Conservation (phyloP, 2,329 filamentous ascomycete species). For the Xylaria sp. region DNA sequence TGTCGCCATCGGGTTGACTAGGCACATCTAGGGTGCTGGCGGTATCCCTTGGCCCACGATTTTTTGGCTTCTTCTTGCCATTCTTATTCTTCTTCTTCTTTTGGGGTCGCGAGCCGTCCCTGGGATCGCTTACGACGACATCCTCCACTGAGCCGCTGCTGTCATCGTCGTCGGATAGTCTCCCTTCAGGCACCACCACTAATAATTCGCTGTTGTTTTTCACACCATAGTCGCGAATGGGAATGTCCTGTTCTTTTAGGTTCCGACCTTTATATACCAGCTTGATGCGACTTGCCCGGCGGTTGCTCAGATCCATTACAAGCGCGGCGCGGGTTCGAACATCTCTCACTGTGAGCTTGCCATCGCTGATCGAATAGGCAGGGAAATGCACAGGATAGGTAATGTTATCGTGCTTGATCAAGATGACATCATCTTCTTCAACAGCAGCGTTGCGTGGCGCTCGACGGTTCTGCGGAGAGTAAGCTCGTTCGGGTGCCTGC, state of each 20-base stretch:
- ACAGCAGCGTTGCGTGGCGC: slow-evolving; percentile 50
- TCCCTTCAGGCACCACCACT: slow-evolving; percentile 65
- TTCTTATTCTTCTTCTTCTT: slow-evolving; percentile 58
- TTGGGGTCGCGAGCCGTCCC: slow-evolving; percentile 51
- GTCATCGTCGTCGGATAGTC: slow-evolving; percentile 53
- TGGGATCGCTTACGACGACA: slow-evolving; percentile 57
- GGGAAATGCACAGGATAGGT: slow-evolving; percentile 79
- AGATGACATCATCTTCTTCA: slow-evolving; percentile 77
- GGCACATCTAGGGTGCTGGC: slow-evolving; percentile 54
- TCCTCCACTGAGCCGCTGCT: slow-evolving; percentile 59
- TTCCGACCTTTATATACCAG: slow-evolving; percentile 79
- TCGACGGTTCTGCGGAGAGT: slow-evolving; percentile 53
- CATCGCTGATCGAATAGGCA: slow-evolving; percentile 78
- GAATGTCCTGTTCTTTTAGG: slow-evolving; percentile 71
- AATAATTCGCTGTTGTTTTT: slow-evolving; percentile 72
- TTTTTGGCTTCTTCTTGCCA: slow-evolving; percentile 54
- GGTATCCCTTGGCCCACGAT: slow-evolving; percentile 57
- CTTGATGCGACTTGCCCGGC: slow-evolving; percentile 65
- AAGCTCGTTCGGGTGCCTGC: slow-evolving; percentile 53
- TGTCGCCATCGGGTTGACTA: slow-evolving; percentile 51
- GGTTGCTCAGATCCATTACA: slow-evolving; percentile 71
- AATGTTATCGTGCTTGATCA: slow-evolving; percentile 74
- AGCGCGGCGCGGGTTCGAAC: slow-evolving; percentile 74
- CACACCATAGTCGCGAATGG: slow-evolving; percentile 68
- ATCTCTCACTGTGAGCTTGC: slow-evolving; percentile 73